Evolutionary conservation across 2,329 filamentous ascomycete species (phyloP), one percentile per base, ranked within the genome.

Genomic region (Venturia nashicola): DNA sequence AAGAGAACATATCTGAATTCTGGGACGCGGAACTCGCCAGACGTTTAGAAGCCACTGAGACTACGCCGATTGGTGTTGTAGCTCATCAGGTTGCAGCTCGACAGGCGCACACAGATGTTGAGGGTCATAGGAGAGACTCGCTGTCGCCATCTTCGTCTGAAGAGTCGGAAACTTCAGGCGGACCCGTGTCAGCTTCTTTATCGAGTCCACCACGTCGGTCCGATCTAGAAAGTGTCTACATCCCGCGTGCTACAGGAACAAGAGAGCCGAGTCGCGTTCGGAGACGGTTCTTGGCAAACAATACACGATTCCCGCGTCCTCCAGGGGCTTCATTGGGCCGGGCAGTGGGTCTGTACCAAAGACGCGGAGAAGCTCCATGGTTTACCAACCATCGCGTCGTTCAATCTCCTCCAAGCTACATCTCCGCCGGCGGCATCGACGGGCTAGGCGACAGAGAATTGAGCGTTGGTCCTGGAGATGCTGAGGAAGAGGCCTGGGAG

Each of bases 371-470:
- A 55, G 18, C 32, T 36, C 3, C 67, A 51, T 27, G 46, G 46
- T n/a, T 7, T 5, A n/a, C 18, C n/a, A 11, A 16, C 14, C 12
- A 5, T 57, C 51, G 51, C 14, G 14, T 57, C 32, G 51, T 36
- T 9, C 51, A 57, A 20, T 57, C 51, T 36, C 51, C 51, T 57
- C 51, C 51, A 36, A 57, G 51, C 18, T 57, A 57, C 51, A 57
- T 57, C 5, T 57, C 51, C 6, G 32, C 51, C n/a, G 14, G 51
- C 27, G 51, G 51, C 32, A 57, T 88, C 1, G 87, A 95, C 73
- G 91, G 91, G 4, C 82, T 96, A 18, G 91, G 91, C 44, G 91
- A 96, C 74, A 88, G 91, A 65, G 91, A 96, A 74, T 88, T 91
- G 65, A 96, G 91, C 73, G 77, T 90, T n/a, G 91, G 87, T 71